Evolutionary conservation across 2,329 filamentous ascomycete species (phyloP), one percentile per base, ranked within the genome.

Genomic region (Curvularia sp.): DNA sequence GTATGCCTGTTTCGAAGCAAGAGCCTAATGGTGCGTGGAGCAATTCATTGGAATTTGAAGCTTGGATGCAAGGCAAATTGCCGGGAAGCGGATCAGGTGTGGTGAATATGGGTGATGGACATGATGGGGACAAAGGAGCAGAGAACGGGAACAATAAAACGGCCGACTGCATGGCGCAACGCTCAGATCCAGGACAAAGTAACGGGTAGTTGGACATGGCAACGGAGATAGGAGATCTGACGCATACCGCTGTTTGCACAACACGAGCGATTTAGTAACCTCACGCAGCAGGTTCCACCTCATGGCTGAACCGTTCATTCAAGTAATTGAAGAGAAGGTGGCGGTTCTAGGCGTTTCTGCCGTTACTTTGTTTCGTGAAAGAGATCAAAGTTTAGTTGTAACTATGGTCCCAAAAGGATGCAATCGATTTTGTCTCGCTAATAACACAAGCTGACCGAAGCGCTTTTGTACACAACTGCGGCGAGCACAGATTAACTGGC

Each of bases 241-340:
- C 2, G 21, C 42, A 45, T 45, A 45, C 21, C 23, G 13, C 12
- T 45, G 42, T 28, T 45, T 45, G 15, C 42, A 27, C 23, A 45
- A 45, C 23, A 28, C 23, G 13, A 27, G 42, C 42, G 42, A 45
- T 45, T 45, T 28, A 45, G 42, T 27, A 45, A 13, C 7, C n/a
- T 28, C 23, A 27, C 42, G 42, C 42, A 45, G 42, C 42, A 45
- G 42, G 23, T 45, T 45, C 12, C 42, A 27, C 42, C 42, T 45
- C 23, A 45, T 45, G 23, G 23, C 42, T 28, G 42, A 45, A 27
- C 42, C 7, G 42, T 25, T 28, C 7, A n/a, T 27, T 45, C 23
- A 45, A 42, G 39, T 42, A 42, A 45, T 45, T 45, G 23, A 28
- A n/a, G 42, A 45, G 23, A 45, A 45, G 23, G 25, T 45, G 42